phyloP scores from a whole-genome alignment of 768 basidiomycete genomes.

The Lenzites betulinus region DNA sequence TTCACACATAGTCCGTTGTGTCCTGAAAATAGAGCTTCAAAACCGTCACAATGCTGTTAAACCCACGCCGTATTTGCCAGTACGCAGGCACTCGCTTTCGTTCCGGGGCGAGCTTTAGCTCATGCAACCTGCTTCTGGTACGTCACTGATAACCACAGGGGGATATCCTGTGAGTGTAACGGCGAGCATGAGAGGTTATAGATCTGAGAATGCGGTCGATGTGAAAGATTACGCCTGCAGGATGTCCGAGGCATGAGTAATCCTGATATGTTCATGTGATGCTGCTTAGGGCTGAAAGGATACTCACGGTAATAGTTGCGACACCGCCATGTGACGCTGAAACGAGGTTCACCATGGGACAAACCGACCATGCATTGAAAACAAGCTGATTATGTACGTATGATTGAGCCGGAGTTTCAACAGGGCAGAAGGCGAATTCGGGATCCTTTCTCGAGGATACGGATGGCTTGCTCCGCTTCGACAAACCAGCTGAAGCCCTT shows the following conservation, averaged over 20 bases:
- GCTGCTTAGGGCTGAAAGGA: slow-evolving; percentile 2
- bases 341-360: too few relatives aligned
- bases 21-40: slow-evolving; percentile 1
- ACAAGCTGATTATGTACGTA: not conserved
- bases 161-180: too few relatives aligned
- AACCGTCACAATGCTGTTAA: not conserved
- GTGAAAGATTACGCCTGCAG: too few relatives aligned
- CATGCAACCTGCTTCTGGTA: not conserved
- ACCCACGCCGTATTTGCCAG: not conserved
- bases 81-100: not conserved
- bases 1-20: not conserved
- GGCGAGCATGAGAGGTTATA: too few relatives aligned
- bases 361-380: slow-evolving; percentile 5
- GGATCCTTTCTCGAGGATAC: slow-evolving; percentile 57
- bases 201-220: too few relatives aligned
- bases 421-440: slow-evolving; percentile 54
- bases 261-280: not conserved
- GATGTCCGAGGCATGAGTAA: not conserved
- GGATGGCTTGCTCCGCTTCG: slow-evolving; percentile 59
- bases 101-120: not conserved
- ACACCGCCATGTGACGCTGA: not conserved
- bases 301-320: slow-evolving; percentile 4
- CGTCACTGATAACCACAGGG: not conserved
- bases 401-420: slow-evolving; percentile 23
- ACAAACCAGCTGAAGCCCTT: slow-evolving; percentile 80